Evolutionary conservation across 495 filamentous ascomycete species (phyloP).

Genomic region (Xylaria nigripes): DNA sequence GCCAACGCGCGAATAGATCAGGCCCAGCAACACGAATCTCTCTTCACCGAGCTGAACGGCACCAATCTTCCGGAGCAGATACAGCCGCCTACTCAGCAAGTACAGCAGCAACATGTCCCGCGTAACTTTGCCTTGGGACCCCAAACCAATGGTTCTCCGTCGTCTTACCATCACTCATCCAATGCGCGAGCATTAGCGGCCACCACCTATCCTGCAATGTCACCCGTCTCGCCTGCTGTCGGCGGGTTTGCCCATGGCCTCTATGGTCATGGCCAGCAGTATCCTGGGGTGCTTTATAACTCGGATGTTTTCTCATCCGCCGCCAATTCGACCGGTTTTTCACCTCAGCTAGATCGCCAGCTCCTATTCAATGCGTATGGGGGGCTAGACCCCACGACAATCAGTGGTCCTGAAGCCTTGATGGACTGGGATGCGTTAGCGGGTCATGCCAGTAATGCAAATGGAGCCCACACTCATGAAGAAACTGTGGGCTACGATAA

Average conservation of each 20-base stretch:
- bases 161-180: slow-evolving; percentile 33
- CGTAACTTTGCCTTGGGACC: slow-evolving; percentile 31
- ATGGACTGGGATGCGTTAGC: slow-evolving; percentile 28
- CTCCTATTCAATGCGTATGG: slow-evolving; percentile 71
- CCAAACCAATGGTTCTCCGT: slow-evolving; percentile 30
- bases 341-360: slow-evolving; percentile 64
- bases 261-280: slow-evolving; percentile 29
- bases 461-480: slow-evolving; percentile 43
- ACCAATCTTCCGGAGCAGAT: slow-evolving; percentile 24
- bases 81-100: slow-evolving; percentile 10
- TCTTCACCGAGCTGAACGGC: slow-evolving; percentile 33
- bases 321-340: slow-evolving; percentile 32
- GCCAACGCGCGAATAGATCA: slow-evolving; percentile 30
- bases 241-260: slow-evolving; percentile 22
- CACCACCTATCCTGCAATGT: slow-evolving; percentile 36
- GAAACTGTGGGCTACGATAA: slow-evolving; percentile 14
- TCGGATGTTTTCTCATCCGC: slow-evolving; percentile 37
- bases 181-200: slow-evolving; percentile 26
- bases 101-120: slow-evolving; percentile 32
- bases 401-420: slow-evolving; percentile 24
- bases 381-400: slow-evolving; percentile 45
- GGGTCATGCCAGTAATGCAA: slow-evolving; percentile 35
- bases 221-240: slow-evolving; percentile 39
- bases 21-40: slow-evolving; percentile 32
- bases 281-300: slow-evolving; percentile 37